Conservation (phyloP, 371 early-diverging fungal species). For the Mucor velutinosus region DNA sequence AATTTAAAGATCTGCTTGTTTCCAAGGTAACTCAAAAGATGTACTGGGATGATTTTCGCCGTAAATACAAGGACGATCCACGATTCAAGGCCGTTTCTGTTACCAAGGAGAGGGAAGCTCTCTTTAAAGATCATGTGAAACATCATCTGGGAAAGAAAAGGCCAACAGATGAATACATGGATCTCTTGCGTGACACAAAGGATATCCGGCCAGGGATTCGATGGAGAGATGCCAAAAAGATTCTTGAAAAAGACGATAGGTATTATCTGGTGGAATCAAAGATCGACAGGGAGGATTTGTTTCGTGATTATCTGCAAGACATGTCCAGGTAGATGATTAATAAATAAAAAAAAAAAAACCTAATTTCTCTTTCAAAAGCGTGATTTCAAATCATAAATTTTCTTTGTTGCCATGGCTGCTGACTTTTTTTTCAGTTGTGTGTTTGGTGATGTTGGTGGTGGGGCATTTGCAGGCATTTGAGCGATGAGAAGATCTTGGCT, state of each 20-base stretch:
- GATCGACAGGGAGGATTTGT: conserved; percentile 62
- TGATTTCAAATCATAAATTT: neutral
- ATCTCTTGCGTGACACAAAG: conserved; percentile 47
- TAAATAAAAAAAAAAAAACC: neutral
- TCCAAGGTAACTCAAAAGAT: conserved; percentile 48
- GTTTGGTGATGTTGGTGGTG: neutral
- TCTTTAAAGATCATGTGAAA: conserved; percentile 61
- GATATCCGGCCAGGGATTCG: conserved; percentile 51
- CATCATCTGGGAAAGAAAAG: conserved; percentile 32
- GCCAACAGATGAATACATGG: conserved; percentile 47
- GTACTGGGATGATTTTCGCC: conserved; percentile 69
- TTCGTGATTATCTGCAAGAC: conserved; percentile 58
- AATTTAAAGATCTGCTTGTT: conserved; percentile 53
- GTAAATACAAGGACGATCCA: conserved; percentile 59
- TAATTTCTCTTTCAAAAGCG: neutral
- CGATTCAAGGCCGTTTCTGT: conserved; percentile 52
- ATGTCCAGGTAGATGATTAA: conserved; percentile 6
- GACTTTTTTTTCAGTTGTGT: neutral
- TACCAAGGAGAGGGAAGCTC: conserved; percentile 48
- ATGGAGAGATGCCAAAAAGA: conserved; percentile 61
- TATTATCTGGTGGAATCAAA: conserved; percentile 60
- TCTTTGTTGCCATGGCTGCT: neutral
- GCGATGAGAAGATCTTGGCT: neutral
- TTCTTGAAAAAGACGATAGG: conserved; percentile 58
- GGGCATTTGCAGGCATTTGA: too few species aligned